These are phyloP conservation scores for Aspergillus sp. DNA, from an alignment of 2,329 filamentous ascomycete genomes.

Conservation along the genomic window DNA sequence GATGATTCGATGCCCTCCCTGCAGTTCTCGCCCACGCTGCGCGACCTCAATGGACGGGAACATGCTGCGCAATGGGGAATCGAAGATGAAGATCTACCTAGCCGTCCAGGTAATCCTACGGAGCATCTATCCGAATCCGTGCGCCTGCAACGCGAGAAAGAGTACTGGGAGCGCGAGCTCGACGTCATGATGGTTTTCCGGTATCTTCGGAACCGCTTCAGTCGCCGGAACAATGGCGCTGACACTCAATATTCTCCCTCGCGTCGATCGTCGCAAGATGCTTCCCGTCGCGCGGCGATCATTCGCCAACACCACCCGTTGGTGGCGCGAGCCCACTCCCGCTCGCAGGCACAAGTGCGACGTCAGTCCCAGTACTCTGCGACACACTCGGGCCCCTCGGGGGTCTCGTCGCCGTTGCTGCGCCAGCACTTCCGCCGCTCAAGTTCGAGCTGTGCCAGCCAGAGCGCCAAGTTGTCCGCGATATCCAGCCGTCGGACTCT, in stretches of 20 bases:
- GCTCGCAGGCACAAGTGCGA: slow-evolving; percentile 52
- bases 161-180: slow-evolving; percentile 92
- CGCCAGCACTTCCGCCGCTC: slow-evolving; percentile 47
- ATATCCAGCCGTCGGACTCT: slow-evolving; percentile 60
- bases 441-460: slow-evolving; percentile 75
- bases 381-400: slow-evolving; percentile 22
- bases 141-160: slow-evolving; percentile 54
- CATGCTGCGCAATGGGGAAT: slow-evolving; percentile 65
- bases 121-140: slow-evolving; percentile 35
- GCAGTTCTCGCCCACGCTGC: slow-evolving; percentile 51
- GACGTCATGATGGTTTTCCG: slow-evolving; percentile 90
- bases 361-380: slow-evolving; percentile 43
- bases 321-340: slow-evolving; percentile 56
- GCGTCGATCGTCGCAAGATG: slow-evolving; percentile 56
- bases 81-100: slow-evolving; percentile 53
- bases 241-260: slow-evolving; percentile 30
- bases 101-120: slow-evolving; percentile 5
- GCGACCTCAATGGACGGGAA: slow-evolving; percentile 35
- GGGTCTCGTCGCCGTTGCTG: slow-evolving; percentile 31
- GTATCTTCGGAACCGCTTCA: slow-evolving; percentile 75
- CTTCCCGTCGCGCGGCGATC: slow-evolving; percentile 73
- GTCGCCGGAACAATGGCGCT: slow-evolving; percentile 45
- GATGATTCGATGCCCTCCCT: slow-evolving; percentile 35
- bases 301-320: slow-evolving; percentile 89
- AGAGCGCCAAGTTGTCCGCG: slow-evolving; percentile 75